phyloP scores from a whole-genome alignment of 805 yeast species.

The Kluyveromyces nonfermentans region DNA sequence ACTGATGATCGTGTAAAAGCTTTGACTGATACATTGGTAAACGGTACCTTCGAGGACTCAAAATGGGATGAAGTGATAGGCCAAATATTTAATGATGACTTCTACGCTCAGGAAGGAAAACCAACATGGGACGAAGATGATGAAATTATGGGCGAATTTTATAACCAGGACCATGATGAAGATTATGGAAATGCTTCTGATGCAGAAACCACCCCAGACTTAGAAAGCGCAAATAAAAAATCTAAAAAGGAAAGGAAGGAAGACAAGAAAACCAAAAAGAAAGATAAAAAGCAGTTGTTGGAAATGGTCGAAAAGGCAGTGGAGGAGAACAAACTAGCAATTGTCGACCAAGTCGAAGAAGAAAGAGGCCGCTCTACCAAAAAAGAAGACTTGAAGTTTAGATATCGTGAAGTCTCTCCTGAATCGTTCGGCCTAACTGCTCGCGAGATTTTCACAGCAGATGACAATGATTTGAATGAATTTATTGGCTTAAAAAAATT shows the following conservation, averaged over 20 bases:
- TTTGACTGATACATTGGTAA: conserved; percentile 66
- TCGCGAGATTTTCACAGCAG: conserved; percentile 83
- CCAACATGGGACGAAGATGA: conserved; percentile 63
- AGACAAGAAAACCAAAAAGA: conserved; percentile 49
- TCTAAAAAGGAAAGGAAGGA: conserved; percentile 47
- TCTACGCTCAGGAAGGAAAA: conserved; percentile 50
- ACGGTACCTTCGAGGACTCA: conserved; percentile 79
- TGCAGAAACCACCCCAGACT: conserved; percentile 12
- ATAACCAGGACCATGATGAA: conserved; percentile 24
- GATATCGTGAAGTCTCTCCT: conserved; percentile 91
- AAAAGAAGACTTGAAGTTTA: conserved; percentile 46
- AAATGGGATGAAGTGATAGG: conserved; percentile 89
- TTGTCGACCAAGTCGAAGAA: conserved; percentile 47
- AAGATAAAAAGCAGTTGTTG: conserved; percentile 50
- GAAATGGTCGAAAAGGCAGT: conserved; percentile 70
- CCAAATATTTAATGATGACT: conserved; percentile 78
- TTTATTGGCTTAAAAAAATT: conserved; percentile 84
- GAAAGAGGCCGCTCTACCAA: conserved; percentile 46
- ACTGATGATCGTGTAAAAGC: conserved; percentile 53
- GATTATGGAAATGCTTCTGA: conserved; percentile 25
- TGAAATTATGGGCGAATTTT: conserved; percentile 38
- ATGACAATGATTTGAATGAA: conserved; percentile 75
- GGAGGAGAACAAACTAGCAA: conserved; percentile 56
- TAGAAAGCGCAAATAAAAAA: conserved; percentile 30
- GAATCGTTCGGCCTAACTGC: conserved; percentile 81